Evolutionary conservation across 2,329 filamentous ascomycete species (phyloP).

Genomic region (Ascochyta pisi): DNA sequence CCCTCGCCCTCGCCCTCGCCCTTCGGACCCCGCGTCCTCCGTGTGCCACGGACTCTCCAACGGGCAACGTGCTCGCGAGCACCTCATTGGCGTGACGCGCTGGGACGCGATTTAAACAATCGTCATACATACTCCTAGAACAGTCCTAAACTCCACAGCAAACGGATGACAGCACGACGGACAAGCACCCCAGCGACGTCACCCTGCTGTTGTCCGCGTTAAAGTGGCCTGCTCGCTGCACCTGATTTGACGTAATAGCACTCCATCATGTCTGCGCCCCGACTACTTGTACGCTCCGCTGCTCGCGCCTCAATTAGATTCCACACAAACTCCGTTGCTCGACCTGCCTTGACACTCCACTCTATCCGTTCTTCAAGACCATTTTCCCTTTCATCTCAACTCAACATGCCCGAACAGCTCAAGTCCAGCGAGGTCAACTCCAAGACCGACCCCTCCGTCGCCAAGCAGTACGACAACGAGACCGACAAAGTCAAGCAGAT

Average conservation of each 20-base stretch:
- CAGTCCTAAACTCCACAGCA: constrained; percentile 18
- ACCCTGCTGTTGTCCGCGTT: constrained; percentile 18
- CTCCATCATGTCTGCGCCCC: constrained; percentile 23
- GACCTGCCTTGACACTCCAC: constrained; percentile 7
- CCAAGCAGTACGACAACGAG: constrained; percentile 57
- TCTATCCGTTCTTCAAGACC: constrained; percentile 9
- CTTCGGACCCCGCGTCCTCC: too few relatives aligned
- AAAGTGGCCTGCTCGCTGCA: constrained; percentile 3
- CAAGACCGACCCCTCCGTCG: constrained; percentile 55
- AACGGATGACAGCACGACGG: constrained; percentile 14
- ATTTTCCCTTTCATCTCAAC: constrained; percentile 25
- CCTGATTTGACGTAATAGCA: constrained; percentile 11
- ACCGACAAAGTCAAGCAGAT: constrained; percentile 55
- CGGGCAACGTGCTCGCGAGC: background rate
- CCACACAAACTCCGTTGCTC: constrained; percentile 2
- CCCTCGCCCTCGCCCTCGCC: too few relatives aligned
- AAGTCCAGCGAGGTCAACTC: constrained; percentile 51
- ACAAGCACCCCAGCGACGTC: constrained; percentile 26
- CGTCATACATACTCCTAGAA: constrained; percentile 35
- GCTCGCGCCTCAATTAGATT: constrained; percentile 2
- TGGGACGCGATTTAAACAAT: constrained; percentile 21
- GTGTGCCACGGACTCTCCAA: too few relatives aligned
- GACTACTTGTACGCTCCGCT: constrained; percentile 26
- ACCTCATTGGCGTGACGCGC: constrained; percentile 26
- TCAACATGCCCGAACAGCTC: constrained; percentile 56